Evolutionary conservation across 345 rosid species (phyloP).

Genomic region (Boechera retrofracta): DNA sequence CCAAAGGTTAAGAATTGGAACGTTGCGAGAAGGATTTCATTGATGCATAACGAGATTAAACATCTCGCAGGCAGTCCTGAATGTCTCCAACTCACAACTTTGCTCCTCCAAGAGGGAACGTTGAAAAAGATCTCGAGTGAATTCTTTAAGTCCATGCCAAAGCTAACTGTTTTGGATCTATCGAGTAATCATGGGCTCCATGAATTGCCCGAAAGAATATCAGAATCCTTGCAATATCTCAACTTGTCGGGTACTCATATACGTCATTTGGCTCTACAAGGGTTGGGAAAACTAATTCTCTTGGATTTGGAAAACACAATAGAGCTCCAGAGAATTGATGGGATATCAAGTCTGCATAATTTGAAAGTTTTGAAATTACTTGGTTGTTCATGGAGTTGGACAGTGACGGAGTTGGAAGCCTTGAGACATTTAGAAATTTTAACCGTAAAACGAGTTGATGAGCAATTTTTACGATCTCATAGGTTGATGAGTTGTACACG

Average conservation of each 20-base stretch:
- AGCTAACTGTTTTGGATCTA: slow-evolving; percentile 44
- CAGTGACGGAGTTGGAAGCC: slow-evolving; percentile 4
- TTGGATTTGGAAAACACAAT: not conserved
- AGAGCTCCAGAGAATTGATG: not conserved
- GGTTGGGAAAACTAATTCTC: slow-evolving; percentile 2
- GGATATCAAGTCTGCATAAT: not conserved
- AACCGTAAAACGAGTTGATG: not conserved
- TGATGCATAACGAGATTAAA: no score
- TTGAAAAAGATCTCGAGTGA: slow-evolving; percentile 19
- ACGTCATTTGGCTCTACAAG: not conserved
- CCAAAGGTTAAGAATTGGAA: no score
- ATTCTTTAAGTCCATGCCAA: slow-evolving; percentile 49
- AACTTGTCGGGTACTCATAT: not conserved
- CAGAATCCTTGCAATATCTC: slow-evolving; percentile 37
- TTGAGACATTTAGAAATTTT: slow-evolving; percentile 5
- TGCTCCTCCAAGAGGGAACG: not conserved
- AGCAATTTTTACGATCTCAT: not conserved
- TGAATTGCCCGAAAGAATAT: slow-evolving; percentile 4
- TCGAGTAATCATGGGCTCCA: not conserved
- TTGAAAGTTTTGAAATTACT: slow-evolving; percentile 22
- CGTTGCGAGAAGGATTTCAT: no score
- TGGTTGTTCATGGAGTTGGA: not conserved
- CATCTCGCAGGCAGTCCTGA: slow-evolving; percentile 19
- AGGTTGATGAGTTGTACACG: not conserved
- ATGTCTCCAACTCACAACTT: slow-evolving; percentile 38